phyloP scores from a whole-genome alignment of 2,329 filamentous ascomycete species.

The Fusarium tanahbumbuense region DNA sequence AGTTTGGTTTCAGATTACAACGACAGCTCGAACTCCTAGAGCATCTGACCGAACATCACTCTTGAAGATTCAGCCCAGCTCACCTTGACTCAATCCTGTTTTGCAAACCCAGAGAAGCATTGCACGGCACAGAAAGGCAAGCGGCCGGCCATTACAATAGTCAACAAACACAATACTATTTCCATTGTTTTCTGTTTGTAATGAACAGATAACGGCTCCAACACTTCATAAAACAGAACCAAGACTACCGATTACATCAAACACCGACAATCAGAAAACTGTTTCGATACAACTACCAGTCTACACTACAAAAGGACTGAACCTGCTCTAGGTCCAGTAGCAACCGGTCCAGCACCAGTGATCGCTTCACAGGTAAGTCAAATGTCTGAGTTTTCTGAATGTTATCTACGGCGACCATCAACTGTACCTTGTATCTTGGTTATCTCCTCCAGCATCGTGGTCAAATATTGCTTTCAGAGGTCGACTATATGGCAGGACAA shows the following conservation, averaged over 20 bases:
- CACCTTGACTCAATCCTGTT: background rate
- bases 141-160: background rate
- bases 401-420: background rate
- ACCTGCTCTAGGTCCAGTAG: background rate
- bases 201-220: background rate
- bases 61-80: background rate
- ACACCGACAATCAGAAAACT: background rate
- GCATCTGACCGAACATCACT: background rate
- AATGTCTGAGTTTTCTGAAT: background rate
- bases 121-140: background rate
- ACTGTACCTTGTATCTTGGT: background rate
- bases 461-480: background rate
- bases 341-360: background rate
- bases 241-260: background rate
- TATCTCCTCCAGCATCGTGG: background rate
- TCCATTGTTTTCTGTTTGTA: background rate
- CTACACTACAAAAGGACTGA: background rate
- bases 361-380: slow-evolving; percentile 18
- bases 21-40: background rate
- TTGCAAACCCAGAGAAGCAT: background rate
- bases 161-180: background rate
- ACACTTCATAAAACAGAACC: background rate
- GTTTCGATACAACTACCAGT: background rate
- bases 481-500: background rate
- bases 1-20: background rate